Base-by-base conservation (phyloP, 2,329 filamentous ascomycete genomes). In the Aspergillus phoenicis region DNA sequence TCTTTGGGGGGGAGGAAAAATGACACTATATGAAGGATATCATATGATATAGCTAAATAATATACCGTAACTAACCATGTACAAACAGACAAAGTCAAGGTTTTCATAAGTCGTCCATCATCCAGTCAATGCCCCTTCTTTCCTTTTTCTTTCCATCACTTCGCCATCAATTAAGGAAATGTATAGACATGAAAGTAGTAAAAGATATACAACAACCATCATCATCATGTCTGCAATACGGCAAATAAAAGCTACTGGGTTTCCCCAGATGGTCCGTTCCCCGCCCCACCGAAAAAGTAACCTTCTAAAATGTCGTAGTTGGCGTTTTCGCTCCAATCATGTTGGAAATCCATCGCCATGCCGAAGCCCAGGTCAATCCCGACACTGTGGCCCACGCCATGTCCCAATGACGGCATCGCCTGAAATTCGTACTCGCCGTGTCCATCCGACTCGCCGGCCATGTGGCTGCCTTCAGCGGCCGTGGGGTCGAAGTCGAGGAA, bases 251-350 rank as follows among this genome's bases (percentile, higher is more conserved):
- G 39, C 45, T 58, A 66, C 15, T 63, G 33, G 13, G 33, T 68
- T 55, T 61, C 63, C 51, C 68, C 68, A 26, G 68, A 43, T 39
- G 69, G 64, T n/a, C 72, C 73, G 26, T 67, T 63, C 6, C 71
- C 72, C n/a, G 67, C 70, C 26, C 76, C 78, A 8, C 83, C 83
- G 73, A 85, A 85, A 70, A 84, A 85, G 69, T 82, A 85, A 4
- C 82, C 83, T 66, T 84, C 82, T 65, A 85, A 80, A 33, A 85
- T 66, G 75, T 84, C 82, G 66, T 80, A 78, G 52, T 77, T 78
- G 22, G 74, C 71, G 43, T 79, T 78, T 58, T 82, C 80, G 55
- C 76, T 79, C 79, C 80, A 81, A 66, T 82, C 80, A 70, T 82
- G 80, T 62, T 81, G 77, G 58, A 75, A 77, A 52, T 79, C 79